These are phyloP conservation scores for Metschnikowia santaceciliae DNA, from an alignment of 805 yeast species.

Conservation along the genomic window DNA sequence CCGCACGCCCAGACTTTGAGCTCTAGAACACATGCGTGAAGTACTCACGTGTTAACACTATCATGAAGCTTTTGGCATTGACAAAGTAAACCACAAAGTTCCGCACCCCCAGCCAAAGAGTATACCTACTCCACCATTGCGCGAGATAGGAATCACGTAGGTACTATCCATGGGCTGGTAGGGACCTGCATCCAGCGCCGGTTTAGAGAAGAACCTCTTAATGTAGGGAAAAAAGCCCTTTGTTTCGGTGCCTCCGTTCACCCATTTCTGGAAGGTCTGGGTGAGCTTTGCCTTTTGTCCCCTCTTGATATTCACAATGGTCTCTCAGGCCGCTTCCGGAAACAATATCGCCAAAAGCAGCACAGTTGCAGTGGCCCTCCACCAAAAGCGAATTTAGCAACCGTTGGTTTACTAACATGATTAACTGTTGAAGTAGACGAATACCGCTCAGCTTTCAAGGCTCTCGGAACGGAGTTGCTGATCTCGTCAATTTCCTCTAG, in stretches of 20 bases:
- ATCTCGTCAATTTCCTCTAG: too few species aligned
- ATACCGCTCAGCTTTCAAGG: too few species aligned
- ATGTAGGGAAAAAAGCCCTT: not conserved
- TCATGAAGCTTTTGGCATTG: slow-evolving; percentile 28
- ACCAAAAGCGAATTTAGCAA: slow-evolving; percentile 17
- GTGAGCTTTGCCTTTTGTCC: slow-evolving; percentile 20
- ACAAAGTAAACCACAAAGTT: slow-evolving; percentile 23
- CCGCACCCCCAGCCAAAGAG: slow-evolving; percentile 28
- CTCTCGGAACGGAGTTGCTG: too few species aligned
- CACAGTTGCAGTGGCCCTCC: slow-evolving; percentile 22
- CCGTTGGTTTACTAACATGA: too few species aligned
- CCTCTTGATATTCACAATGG: slow-evolving; percentile 25
- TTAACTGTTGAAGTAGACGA: too few species aligned
- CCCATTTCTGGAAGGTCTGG: slow-evolving; percentile 5
- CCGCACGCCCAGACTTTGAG: too few species aligned
- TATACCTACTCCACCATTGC: slow-evolving; percentile 34
- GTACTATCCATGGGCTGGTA: slow-evolving; percentile 12
- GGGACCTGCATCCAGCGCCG: not conserved
- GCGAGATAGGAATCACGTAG: slow-evolving; percentile 30
- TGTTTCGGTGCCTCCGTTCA: not conserved
- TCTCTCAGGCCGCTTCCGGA: slow-evolving; percentile 16
- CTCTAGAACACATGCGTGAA: too few species aligned
- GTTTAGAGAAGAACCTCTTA: not conserved
- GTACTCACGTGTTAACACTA: too few species aligned
- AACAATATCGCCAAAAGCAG: slow-evolving; percentile 36